phyloP scores from a whole-genome alignment of 495 filamentous ascomycete genomes.

The Penicillium diatomitis region DNA sequence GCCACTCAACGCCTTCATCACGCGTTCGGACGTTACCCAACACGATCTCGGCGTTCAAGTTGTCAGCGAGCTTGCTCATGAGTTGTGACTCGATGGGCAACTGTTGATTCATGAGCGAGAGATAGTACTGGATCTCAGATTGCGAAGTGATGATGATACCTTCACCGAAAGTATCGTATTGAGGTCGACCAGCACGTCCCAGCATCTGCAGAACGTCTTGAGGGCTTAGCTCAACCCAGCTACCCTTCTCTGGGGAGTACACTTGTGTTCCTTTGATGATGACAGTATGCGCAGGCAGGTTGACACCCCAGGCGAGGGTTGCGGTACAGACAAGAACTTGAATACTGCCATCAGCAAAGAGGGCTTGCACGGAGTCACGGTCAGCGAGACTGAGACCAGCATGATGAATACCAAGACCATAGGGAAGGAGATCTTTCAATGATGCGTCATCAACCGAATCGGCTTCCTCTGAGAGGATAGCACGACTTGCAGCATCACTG shows the following conservation, averaged over 20 bases:
- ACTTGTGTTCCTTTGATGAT: slow-evolving; percentile 97
- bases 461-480: slow-evolving; percentile 77
- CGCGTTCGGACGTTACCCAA: slow-evolving; percentile 88
- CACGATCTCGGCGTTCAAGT: slow-evolving; percentile 94
- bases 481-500: slow-evolving; percentile 84
- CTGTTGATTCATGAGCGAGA: slow-evolving; percentile 93
- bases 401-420: slow-evolving; percentile 96
- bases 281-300: slow-evolving; percentile 92
- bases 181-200: slow-evolving; percentile 88
- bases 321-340: slow-evolving; percentile 97
- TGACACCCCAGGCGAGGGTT: slow-evolving; percentile 97
- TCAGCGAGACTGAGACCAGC: slow-evolving; percentile 92
- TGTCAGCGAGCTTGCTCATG: slow-evolving; percentile 86
- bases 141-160: slow-evolving; percentile 98
- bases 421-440: slow-evolving; percentile 89
- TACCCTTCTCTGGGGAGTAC: slow-evolving; percentile 97
- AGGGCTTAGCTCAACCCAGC: slow-evolving; percentile 95
- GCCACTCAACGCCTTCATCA: slow-evolving; percentile 95
- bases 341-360: slow-evolving; percentile 82
- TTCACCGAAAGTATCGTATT: slow-evolving; percentile 96
- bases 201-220: slow-evolving; percentile 99
- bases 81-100: slow-evolving; percentile 96
- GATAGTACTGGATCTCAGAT: slow-evolving; percentile 89
- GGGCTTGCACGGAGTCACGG: slow-evolving; percentile 87
- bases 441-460: slow-evolving; percentile 76